These are phyloP conservation scores for Astrephomene gubernaculifera DNA, from an alignment of 139 green algal genomes.

Conservation along the genomic window DNA sequence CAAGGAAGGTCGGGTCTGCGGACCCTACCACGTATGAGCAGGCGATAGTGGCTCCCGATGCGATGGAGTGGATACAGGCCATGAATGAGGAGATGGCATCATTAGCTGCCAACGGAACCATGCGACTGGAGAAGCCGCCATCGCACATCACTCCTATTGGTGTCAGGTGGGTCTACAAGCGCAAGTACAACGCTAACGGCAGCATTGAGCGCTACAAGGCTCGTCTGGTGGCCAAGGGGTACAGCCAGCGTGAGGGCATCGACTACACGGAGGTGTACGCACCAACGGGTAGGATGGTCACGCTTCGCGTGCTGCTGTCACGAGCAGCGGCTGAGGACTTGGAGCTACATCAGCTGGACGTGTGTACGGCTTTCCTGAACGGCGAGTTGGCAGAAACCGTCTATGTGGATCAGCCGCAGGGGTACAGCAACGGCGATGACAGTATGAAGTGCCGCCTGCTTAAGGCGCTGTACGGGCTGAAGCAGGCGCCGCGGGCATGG, in stretches of 20 bases:
- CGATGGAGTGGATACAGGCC: not conserved
- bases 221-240: constrained; percentile 17
- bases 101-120: not conserved
- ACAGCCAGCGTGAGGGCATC: not conserved
- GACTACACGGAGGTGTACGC: constrained; percentile 34
- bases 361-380: constrained; percentile 51
- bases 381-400: constrained; percentile 55
- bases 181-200: not conserved
- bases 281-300: not conserved
- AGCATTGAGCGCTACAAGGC: constrained; percentile 19
- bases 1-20: not conserved
- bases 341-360: constrained; percentile 26
- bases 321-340: not conserved
- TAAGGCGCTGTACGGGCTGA: constrained; percentile 61
- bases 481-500: constrained; percentile 57
- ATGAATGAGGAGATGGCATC: constrained; percentile 11
- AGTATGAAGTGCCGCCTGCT: constrained; percentile 23
- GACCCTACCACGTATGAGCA: not conserved
- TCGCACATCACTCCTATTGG: not conserved
- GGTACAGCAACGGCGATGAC: constrained; percentile 26
- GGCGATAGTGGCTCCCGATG: not conserved
- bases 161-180: not conserved
- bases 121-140: not conserved
- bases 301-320: not conserved
- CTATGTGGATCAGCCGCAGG: constrained; percentile 54